Conservation (phyloP, 441 rosid genomes). For the Erodium moschatum region DNA sequence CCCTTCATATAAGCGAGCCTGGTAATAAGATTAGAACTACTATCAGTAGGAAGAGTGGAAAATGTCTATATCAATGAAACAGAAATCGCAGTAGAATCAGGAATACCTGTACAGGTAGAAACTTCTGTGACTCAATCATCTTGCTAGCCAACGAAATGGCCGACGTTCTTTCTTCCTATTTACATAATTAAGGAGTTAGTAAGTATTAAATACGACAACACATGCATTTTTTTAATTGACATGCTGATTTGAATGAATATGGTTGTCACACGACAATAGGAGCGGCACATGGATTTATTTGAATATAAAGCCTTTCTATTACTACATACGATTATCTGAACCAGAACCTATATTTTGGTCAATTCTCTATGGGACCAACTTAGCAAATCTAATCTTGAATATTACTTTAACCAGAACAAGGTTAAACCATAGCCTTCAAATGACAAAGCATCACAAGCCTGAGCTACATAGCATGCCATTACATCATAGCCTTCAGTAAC, state of each 20-base stretch:
- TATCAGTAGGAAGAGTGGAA: conserved; percentile 15
- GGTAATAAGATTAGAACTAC: conserved; percentile 18
- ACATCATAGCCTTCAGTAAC: too few relatives aligned
- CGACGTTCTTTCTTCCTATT: conserved; percentile 75
- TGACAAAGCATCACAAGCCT: too few relatives aligned
- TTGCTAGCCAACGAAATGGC: conserved; percentile 63
- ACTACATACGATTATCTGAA: background rate
- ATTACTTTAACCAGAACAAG: too few relatives aligned
- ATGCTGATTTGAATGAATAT: background rate
- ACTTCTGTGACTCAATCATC: conserved; percentile 89
- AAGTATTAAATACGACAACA: background rate
- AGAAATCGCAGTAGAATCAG: conserved; percentile 17
- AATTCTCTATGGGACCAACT: too few relatives aligned
- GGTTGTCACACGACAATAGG: background rate
- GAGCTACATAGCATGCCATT: too few relatives aligned
- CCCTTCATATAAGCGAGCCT: conserved; percentile 87
- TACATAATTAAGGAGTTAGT: background rate
- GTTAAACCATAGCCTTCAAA: too few relatives aligned
- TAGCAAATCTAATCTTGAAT: too few relatives aligned
- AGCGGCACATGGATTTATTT: background rate
- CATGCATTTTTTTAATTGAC: background rate
- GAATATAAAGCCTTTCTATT: background rate
- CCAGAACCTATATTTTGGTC: too few relatives aligned
- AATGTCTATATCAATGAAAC: background rate
- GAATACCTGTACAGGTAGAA: conserved; percentile 67